Percentiles rank a stretch among this genome's conserved stretches.
Evolutionary conservation across 192 early-diverging fungal genomes (phyloP).

Genomic region (Entomortierella parvispora): DNA sequence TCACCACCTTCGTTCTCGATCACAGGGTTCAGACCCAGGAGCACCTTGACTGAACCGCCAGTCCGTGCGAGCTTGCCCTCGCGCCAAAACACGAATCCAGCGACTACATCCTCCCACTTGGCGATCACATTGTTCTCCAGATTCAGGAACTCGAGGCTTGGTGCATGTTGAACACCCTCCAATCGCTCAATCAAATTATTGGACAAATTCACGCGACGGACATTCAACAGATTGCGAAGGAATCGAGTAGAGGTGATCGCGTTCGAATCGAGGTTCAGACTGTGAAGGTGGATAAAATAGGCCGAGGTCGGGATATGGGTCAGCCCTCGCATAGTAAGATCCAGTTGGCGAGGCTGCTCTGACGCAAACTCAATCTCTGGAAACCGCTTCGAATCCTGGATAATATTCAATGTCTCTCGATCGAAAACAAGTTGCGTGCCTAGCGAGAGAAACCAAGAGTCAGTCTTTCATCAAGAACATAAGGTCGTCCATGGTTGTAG

Average conservation of each 20-base stretch:
- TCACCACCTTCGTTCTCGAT: constrained; percentile 49
- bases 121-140: constrained; percentile 44
- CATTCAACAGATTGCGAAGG: constrained; percentile 32
- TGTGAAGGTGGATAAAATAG: constrained; percentile 37
- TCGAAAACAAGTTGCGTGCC: constrained; percentile 48
- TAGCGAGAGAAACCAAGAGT: neutral
- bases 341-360: constrained; percentile 15
- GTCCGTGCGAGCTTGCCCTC: constrained; percentile 45
- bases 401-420: constrained; percentile 30
- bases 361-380: constrained; percentile 33
- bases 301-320: constrained; percentile 47
- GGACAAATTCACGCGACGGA: constrained; percentile 34
- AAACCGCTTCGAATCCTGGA: constrained; percentile 36
- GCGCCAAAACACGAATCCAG: constrained; percentile 48
- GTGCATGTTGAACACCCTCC: constrained; percentile 43
- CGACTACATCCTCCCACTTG: constrained; percentile 48
- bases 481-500: too few relatives aligned
- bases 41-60: constrained; percentile 31
- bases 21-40: constrained; percentile 30
- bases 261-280: constrained; percentile 45
- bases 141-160: constrained; percentile 27
- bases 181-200: constrained; percentile 49
- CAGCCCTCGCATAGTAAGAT: constrained; percentile 45
- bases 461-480: too few relatives aligned
- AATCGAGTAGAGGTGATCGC: constrained; percentile 43